Evolutionary conservation across 805 yeast species (phyloP).

Genomic region (Yarrowia phangngaensis): DNA sequence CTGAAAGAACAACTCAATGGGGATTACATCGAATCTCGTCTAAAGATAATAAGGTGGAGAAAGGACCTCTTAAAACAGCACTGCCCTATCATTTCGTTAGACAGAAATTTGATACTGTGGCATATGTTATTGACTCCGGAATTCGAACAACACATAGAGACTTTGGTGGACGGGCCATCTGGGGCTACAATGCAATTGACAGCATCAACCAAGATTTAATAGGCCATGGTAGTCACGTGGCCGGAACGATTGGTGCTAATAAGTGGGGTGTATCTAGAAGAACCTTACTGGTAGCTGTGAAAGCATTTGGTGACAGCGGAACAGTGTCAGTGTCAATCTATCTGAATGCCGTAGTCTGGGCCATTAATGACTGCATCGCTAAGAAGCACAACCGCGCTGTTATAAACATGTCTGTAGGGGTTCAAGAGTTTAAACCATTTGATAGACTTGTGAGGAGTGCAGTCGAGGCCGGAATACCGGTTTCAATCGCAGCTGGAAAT

Average conservation of each 20-base stretch:
- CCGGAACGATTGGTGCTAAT: slow-evolving; percentile 55
- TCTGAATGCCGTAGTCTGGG: slow-evolving; percentile 55
- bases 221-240: slow-evolving; percentile 61
- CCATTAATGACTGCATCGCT: slow-evolving; percentile 37
- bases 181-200: slow-evolving; percentile 46
- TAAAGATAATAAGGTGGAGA: slow-evolving; percentile 45
- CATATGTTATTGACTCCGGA: slow-evolving; percentile 60
- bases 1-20: slow-evolving; percentile 58
- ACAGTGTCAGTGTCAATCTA: slow-evolving; percentile 54
- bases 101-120: slow-evolving; percentile 37
- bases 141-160: slow-evolving; percentile 47
- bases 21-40: slow-evolving; percentile 89
- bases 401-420: slow-evolving; percentile 21
- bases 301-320: slow-evolving; percentile 53
- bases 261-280: slow-evolving; percentile 54
- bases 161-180: slow-evolving; percentile 57
- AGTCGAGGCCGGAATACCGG: slow-evolving; percentile 37
- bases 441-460: slow-evolving; percentile 39
- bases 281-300: slow-evolving; percentile 50
- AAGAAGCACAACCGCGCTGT: slow-evolving; percentile 31
- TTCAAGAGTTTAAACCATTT: slow-evolving; percentile 27
- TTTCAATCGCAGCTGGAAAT: slow-evolving; percentile 22
- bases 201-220: slow-evolving; percentile 48
- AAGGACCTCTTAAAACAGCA: slow-evolving; percentile 48
- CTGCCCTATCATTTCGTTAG: slow-evolving; percentile 60